Conservation (phyloP, 192 early-diverging fungal genomes). For the Gryganskiella cystojenkinii region DNA sequence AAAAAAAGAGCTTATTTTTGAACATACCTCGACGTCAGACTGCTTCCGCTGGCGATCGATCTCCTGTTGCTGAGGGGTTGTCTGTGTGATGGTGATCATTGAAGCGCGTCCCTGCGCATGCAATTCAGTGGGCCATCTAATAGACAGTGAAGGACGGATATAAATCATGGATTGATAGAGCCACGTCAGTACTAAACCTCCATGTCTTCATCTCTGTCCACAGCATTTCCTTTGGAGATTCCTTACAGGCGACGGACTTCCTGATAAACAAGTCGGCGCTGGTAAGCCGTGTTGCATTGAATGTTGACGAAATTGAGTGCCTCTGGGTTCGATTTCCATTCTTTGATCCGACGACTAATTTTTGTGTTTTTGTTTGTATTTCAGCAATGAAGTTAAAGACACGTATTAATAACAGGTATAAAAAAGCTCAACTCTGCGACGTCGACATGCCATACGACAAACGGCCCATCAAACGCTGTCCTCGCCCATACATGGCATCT, state of each 20-base stretch:
- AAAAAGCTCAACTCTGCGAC: neutral
- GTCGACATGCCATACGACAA: neutral
- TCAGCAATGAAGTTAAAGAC: no score
- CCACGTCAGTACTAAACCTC: neutral
- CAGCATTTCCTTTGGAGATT: neutral
- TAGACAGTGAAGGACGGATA: neutral
- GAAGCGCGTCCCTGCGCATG: conserved; percentile 2
- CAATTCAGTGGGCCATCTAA: conserved; percentile 31
- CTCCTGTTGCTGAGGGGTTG: conserved; percentile 7
- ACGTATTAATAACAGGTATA: neutral
- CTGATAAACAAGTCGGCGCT: conserved; percentile 26
- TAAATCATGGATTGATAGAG: no score
- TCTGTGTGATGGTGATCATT: conserved; percentile 24
- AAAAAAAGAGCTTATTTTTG: neutral
- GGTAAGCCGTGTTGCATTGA: conserved; percentile 17
- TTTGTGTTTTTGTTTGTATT: no score
- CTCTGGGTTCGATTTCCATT: conserved; percentile 15
- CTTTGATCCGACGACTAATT: conserved; percentile 12
- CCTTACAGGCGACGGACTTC: conserved; percentile 32
- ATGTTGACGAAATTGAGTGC: conserved; percentile 36
- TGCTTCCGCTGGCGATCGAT: conserved; percentile 10
- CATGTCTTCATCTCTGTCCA: neutral
- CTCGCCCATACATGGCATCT: conserved; percentile 22
- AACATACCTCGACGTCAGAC: conserved; percentile 10
- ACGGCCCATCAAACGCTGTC: neutral